phyloP scores from a whole-genome alignment of 1,284 basidiomycete genomes.

The Cutaneotrichosporon mucoides region DNA sequence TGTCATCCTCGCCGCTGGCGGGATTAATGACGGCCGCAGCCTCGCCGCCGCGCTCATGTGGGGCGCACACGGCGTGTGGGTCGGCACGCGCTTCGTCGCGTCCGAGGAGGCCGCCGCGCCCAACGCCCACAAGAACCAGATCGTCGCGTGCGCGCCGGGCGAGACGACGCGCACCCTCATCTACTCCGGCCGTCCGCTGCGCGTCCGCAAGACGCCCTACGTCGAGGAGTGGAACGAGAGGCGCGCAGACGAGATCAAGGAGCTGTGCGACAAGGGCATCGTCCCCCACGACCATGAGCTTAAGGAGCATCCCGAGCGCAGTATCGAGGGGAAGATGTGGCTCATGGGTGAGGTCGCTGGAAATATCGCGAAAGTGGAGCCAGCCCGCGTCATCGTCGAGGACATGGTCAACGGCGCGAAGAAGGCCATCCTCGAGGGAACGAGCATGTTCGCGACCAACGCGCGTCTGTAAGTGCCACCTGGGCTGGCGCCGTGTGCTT shows the following conservation, averaged over 20 bases:
- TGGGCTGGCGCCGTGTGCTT: too few species aligned
- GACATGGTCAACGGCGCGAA: constrained; percentile 56
- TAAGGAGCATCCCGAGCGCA: constrained; percentile 72
- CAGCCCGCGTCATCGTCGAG: constrained; percentile 74
- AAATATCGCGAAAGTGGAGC: constrained; percentile 69
- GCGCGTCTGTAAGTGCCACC: not conserved
- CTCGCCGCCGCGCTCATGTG: constrained; percentile 77
- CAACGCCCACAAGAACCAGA: constrained; percentile 71
- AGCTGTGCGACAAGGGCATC: constrained; percentile 69
- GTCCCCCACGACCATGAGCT: constrained; percentile 68
- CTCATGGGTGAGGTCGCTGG: constrained; percentile 76
- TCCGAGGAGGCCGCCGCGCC: constrained; percentile 62
- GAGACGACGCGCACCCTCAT: constrained; percentile 69
- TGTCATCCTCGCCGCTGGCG: constrained; percentile 78
- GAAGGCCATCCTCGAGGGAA: constrained; percentile 24
- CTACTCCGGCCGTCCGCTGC: constrained; percentile 80
- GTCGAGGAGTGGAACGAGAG: constrained; percentile 62
- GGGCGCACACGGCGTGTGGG: constrained; percentile 83
- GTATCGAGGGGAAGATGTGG: constrained; percentile 61
- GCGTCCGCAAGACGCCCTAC: constrained; percentile 74
- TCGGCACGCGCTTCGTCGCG: constrained; percentile 86
- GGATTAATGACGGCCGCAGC: constrained; percentile 77
- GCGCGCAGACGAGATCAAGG: constrained; percentile 52
- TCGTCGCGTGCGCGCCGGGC: constrained; percentile 41
- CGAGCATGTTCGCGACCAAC: not conserved